Percentiles rank a stretch among this genome's conserved stretches.
These are phyloP conservation scores for Fusarium miscanthi DNA, from an alignment of 2,329 filamentous ascomycete species.

Conservation along the genomic window DNA sequence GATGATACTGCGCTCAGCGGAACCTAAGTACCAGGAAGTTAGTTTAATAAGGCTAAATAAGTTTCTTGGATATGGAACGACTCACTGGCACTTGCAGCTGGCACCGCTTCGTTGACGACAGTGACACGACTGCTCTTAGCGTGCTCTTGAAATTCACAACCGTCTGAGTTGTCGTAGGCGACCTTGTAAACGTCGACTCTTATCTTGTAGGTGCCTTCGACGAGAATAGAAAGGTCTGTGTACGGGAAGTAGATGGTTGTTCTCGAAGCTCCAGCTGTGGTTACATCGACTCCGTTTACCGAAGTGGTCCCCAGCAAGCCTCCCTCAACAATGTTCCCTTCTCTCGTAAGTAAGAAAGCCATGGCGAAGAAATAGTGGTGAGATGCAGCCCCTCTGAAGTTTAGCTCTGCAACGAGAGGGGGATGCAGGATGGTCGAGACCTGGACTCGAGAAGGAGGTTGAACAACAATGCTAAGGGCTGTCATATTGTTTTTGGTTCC, in stretches of 20 bases:
- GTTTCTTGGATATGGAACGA: neutral
- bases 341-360: slow-evolving; percentile 35
- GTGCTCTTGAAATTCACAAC: slow-evolving; percentile 29
- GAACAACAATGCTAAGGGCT: slow-evolving; percentile 35
- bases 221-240: slow-evolving; percentile 37
- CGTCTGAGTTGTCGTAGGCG: slow-evolving; percentile 8
- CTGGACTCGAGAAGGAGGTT: slow-evolving; percentile 40
- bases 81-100: slow-evolving; percentile 16
- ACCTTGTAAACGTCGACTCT: slow-evolving; percentile 47
- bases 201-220: slow-evolving; percentile 42
- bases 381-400: slow-evolving; percentile 1
- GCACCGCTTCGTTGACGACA: slow-evolving; percentile 10
- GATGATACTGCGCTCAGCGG: slow-evolving; percentile 9
- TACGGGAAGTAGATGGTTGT: slow-evolving; percentile 43
- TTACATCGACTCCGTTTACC: slow-evolving; percentile 30
- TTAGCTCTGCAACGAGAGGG: slow-evolving; percentile 37
- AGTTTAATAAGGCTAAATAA: neutral
- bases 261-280: slow-evolving; percentile 1
- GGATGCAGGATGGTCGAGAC: slow-evolving; percentile 37
- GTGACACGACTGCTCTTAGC: slow-evolving; percentile 31
- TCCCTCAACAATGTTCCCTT: slow-evolving; percentile 33
- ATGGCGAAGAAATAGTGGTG: slow-evolving; percentile 45
- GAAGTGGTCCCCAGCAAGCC: slow-evolving; percentile 33
- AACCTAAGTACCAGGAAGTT: neutral
- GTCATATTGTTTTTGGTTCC: slow-evolving; percentile 19